A percentile compares a stretch with the other conserved stretches of the same genome.
Evolutionary conservation across 1,284 basidiomycete species (phyloP).

Genomic region (Vanrija sp.): DNA sequence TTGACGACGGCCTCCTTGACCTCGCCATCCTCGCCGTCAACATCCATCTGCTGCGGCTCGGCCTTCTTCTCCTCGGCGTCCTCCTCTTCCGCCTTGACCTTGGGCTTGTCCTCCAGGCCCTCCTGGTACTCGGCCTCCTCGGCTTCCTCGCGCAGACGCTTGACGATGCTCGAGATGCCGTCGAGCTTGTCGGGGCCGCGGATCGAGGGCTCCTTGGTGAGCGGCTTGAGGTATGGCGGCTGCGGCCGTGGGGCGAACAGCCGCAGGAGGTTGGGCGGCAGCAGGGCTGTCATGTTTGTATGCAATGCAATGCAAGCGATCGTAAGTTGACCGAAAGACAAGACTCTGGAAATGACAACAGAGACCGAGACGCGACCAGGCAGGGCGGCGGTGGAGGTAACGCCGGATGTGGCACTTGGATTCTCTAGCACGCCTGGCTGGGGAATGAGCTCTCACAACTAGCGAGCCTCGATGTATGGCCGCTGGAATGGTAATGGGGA

Average conservation of each 20-base stretch:
- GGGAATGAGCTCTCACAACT: too few relatives aligned
- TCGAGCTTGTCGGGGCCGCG: constrained; percentile 64
- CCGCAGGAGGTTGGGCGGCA: constrained; percentile 89
- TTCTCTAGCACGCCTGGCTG: too few relatives aligned
- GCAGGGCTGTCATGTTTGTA: constrained; percentile 63
- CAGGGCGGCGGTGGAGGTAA: too few relatives aligned
- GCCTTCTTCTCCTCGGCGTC: constrained; percentile 47
- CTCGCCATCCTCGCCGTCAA: constrained; percentile 64
- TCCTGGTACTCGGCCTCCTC: constrained; percentile 55
- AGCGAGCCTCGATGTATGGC: too few relatives aligned
- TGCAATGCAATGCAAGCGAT: too few relatives aligned
- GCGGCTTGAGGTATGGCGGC: constrained; percentile 74
- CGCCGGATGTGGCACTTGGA: too few relatives aligned
- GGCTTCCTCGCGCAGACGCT: constrained; percentile 69
- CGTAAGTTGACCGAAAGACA: too few relatives aligned
- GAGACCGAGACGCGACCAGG: too few relatives aligned
- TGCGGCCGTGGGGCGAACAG: constrained; percentile 89
- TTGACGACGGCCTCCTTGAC: constrained; percentile 63
- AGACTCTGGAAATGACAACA: too few relatives aligned
- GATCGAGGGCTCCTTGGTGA: constrained; percentile 74
- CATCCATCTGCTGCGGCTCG: background rate
- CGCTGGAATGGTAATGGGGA: too few relatives aligned
- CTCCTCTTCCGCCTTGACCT: constrained; percentile 6
- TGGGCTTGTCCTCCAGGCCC: constrained; percentile 27
- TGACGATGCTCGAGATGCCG: constrained; percentile 70